Evolutionary conservation across 164 flowering plant genomes (phyloP).

Genomic region (Euptelea pleiosperma): DNA sequence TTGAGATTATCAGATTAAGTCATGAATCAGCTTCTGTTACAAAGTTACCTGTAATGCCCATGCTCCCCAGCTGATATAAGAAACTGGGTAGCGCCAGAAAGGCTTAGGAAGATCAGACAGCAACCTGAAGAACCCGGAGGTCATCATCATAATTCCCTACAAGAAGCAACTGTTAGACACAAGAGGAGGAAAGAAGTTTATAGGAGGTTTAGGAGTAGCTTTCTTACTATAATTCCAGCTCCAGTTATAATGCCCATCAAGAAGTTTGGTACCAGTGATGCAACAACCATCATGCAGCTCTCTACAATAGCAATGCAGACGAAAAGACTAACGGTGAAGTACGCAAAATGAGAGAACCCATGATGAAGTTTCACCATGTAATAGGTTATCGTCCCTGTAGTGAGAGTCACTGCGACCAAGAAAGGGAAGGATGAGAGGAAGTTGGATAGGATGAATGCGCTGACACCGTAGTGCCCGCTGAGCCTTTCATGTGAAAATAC

Average conservation of each 20-base stretch:
- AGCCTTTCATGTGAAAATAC: slow-evolving; percentile 38
- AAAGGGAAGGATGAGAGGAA: slow-evolving; percentile 63
- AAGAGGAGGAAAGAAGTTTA: not conserved
- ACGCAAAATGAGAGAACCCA: slow-evolving; percentile 34
- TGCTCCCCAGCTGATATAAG: slow-evolving; percentile 62
- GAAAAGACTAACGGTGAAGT: slow-evolving; percentile 32
- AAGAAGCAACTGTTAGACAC: not conserved
- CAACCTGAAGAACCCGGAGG: slow-evolving; percentile 72
- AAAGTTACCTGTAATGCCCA: slow-evolving; percentile 74
- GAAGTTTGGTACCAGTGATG: slow-evolving; percentile 67
- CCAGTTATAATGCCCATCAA: slow-evolving; percentile 51
- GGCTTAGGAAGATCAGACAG: slow-evolving; percentile 80
- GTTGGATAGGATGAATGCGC: slow-evolving; percentile 39
- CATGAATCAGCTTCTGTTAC: too few species aligned
- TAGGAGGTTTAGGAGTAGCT: not conserved
- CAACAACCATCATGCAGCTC: slow-evolving; percentile 71
- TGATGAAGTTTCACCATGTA: slow-evolving; percentile 55
- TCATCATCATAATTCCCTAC: slow-evolving; percentile 85
- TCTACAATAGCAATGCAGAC: slow-evolving; percentile 52
- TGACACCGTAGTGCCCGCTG: slow-evolving; percentile 41
- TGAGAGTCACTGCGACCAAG: slow-evolving; percentile 36
- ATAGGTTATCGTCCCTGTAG: slow-evolving; percentile 39
- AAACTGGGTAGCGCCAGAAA: slow-evolving; percentile 81
- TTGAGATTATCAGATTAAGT: too few species aligned
- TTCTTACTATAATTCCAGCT: slow-evolving; percentile 42